These are phyloP conservation scores for Vaccinium myrtillus DNA, from an alignment of 148 eudicot species.

Conservation along the genomic window DNA sequence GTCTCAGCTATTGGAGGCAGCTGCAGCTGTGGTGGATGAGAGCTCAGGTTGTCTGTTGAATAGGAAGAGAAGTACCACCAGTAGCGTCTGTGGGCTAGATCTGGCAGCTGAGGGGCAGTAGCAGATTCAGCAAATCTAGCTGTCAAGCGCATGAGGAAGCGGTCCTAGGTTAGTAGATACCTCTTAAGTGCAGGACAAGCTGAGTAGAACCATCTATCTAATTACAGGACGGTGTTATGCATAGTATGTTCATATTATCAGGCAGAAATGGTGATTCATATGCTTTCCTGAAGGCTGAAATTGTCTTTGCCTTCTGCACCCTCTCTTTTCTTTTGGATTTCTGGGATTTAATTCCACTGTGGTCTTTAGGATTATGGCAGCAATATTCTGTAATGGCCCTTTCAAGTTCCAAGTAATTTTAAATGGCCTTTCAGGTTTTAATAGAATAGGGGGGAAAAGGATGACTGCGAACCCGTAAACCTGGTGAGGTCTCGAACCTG, in stretches of 20 bases:
- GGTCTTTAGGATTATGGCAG: background rate
- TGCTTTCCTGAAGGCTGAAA: slow-evolving; percentile 17
- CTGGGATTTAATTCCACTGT: background rate
- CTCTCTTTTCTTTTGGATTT: background rate
- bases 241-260: background rate
- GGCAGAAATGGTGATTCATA: background rate
- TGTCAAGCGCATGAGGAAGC: slow-evolving; percentile 52
- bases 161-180: slow-evolving; percentile 30
- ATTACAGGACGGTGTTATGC: background rate
- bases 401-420: background rate
- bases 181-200: background rate
- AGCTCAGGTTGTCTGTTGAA: slow-evolving; percentile 25
- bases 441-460: background rate
- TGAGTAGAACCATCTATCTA: background rate
- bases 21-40: slow-evolving; percentile 43
- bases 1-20: slow-evolving; percentile 27
- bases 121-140: slow-evolving; percentile 45
- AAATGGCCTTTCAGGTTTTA: background rate
- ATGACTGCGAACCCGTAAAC: background rate
- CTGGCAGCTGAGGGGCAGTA: slow-evolving; percentile 44
- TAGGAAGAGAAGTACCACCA: slow-evolving; percentile 74
- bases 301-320: background rate
- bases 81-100: slow-evolving; percentile 72
- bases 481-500: background rate
- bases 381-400: background rate